These are phyloP conservation scores for Wickerhamiella sergipiensis DNA, from an alignment of 805 yeast species.

Conservation along the genomic window DNA sequence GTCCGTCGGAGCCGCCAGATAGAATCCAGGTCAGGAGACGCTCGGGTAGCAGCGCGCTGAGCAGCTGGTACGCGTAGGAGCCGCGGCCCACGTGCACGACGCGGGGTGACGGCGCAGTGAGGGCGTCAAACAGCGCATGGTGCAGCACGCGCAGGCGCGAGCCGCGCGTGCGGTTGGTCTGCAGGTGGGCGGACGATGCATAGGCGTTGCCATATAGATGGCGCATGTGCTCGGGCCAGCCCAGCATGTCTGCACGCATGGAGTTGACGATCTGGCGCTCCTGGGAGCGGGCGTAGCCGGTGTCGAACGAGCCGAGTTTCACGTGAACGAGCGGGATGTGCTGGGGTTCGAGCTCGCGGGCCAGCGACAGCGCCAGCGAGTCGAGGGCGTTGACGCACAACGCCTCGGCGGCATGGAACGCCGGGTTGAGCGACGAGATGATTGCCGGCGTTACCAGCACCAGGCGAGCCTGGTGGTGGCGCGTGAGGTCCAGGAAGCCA, in stretches of 20 bases:
- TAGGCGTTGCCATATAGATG: conserved; percentile 25
- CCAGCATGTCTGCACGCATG: conserved; percentile 28
- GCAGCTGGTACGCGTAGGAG: conserved; percentile 20
- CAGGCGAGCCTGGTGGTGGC: conserved; percentile 37
- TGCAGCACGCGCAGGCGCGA: conserved; percentile 21
- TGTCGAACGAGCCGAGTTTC: conserved; percentile 35
- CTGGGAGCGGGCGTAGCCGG: conserved; percentile 19
- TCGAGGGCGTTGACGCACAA: conserved; percentile 35
- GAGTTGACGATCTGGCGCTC: conserved; percentile 22
- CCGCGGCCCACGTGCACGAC: conserved; percentile 25
- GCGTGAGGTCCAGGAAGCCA: conserved; percentile 41
- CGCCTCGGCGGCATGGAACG: conserved; percentile 53
- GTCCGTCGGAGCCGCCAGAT: not conserved
- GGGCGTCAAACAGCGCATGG: conserved; percentile 21
- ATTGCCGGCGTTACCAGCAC: conserved; percentile 43
- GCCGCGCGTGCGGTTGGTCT: conserved; percentile 21
- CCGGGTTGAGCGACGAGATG: conserved; percentile 38
- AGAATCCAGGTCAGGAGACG: conserved; percentile 13
- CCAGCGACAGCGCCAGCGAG: conserved; percentile 27
- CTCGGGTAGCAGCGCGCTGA: conserved; percentile 21
- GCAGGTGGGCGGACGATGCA: conserved; percentile 21
- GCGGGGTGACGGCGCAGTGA: conserved; percentile 16
- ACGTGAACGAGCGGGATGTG: conserved; percentile 31
- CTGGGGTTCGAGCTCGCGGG: conserved; percentile 33
- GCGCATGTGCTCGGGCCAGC: conserved; percentile 29